Evolutionary conservation across 176 grass and related monocot species (phyloP).

Genomic region (Phyllostachys edulis): DNA sequence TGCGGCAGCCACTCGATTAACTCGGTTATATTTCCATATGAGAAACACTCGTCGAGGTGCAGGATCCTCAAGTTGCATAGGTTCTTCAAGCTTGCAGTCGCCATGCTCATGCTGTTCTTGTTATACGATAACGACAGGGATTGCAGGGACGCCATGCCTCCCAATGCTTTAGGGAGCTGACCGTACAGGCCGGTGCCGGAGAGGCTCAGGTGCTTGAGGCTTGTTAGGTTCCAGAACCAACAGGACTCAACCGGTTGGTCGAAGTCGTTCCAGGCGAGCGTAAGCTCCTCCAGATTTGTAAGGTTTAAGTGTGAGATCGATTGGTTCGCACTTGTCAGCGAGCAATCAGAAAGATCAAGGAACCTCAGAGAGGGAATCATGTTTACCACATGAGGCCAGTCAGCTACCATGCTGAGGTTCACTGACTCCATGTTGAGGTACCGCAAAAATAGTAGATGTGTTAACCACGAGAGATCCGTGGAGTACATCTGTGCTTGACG

Average conservation of each 20-base stretch:
- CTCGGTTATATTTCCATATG: slow-evolving; percentile 8
- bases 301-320: background rate
- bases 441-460: background rate
- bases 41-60: background rate
- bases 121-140: background rate
- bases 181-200: background rate
- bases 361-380: background rate
- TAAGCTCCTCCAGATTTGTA: background rate
- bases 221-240: slow-evolving; percentile 44
- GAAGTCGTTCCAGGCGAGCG: background rate
- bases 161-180: background rate
- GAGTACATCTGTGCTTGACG: background rate
- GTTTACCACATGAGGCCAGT: background rate
- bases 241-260: background rate
- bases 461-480: background rate
- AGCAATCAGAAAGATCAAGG: background rate
- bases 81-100: background rate
- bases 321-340: background rate
- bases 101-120: background rate
- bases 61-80: slow-evolving; percentile 14
- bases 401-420: background rate
- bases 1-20: background rate
- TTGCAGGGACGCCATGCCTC: background rate
- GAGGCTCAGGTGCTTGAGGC: background rate
- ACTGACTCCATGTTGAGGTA: background rate